Base-by-base conservation (phyloP, 208 protist genomes). In the Acanthamoeba quina region DNA sequence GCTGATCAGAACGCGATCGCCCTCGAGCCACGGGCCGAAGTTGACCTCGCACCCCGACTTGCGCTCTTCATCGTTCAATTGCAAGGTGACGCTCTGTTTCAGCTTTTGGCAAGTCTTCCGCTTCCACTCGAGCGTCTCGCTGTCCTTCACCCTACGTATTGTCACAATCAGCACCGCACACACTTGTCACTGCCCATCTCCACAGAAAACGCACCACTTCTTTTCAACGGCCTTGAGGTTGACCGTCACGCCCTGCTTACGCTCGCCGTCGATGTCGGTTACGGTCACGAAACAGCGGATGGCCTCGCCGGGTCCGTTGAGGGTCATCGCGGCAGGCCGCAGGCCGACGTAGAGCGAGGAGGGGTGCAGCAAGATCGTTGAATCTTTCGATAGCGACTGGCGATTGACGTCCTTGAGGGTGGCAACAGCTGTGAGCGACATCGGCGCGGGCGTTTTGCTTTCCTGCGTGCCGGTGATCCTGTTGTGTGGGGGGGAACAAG, bases 321-420 rank as follows among this genome's bases (percentile, higher is more conserved):
- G 44, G 41, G 29, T 17, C 34, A 52, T 82, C 37, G 52, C 56
- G 7, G 47, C 54, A 41, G 80, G 80, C 24, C 80, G 21, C 44
- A 89, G 56, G 21, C 80, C 80, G 6, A 89, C 56, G 54, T 89
- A 89, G 54, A 89, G 80, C 29, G 80, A 89, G 7, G 80, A 58
- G 5, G 80, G 80, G 37, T 89, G 80, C 17, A 89, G 11, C n/a
- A 89, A 26, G 54, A 89, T 21, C 13, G 66, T 60, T 6, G 41
- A 31, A 0, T 9, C 9, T 7, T 0, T 3, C 19, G 80, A 68
- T 17, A 89, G 80, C 2, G 80, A 89, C 41, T 89, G 80, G 5
- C 80, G 26, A 24, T 89, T 89, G n/a, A 89, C 17, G 80, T 89
- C 80, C 56, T 29, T 26, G 29, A 66, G 1, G 19, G 80, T 89